Base-by-base conservation (phyloP, 805 yeast species). In the Allodekkera sacchari region DNA sequence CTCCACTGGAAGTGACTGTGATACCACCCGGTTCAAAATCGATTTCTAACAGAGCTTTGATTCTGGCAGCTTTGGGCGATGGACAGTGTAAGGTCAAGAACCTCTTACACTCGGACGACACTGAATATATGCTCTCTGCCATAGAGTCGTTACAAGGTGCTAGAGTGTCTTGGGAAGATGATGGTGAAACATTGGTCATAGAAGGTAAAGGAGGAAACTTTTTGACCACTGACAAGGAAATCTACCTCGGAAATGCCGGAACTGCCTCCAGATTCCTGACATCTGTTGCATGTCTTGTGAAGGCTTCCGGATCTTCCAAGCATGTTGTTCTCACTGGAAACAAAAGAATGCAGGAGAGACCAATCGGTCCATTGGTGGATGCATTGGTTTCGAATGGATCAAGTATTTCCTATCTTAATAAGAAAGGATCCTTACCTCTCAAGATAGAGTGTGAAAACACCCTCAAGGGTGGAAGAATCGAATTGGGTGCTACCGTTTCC, bases 1-100 rank as follows among this genome's bases (percentile, higher is more conserved):
- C 48, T 2, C 64, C 68, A 6, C 30, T 49, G 6, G 51, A 56
- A 19, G 61, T 65, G 16, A 68, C 63, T 13, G 71, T 84, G 22
- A 66, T 68, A 9, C 98, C 98, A 12, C 98, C 98, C 4, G 98
- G 98, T 2, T 89, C 97, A 2, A 92, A 92, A 55, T 89, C 97
- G 4, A 89, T 92, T 37, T 88, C 97, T 6, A 92, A 92, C 53
- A 76, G 98, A 55, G 98, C 96, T 5, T 66, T 92, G 37, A 74
- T 92, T 11, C 64, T 92, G 42, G 97, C 98, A 27, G 94, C 97
- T 14, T 69, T 92, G 38, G 95, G 95, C 38, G 60, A 68, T 32
- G 97, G 97, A 27, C 71, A 77, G 17, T 87, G 95, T 51, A 73
- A 71, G 45, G 74, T 92, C 43, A 78, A 77, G 41, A 92, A 92